phyloP scores from a whole-genome alignment of 345 rosid genomes.

The Corchorus olitorius region DNA sequence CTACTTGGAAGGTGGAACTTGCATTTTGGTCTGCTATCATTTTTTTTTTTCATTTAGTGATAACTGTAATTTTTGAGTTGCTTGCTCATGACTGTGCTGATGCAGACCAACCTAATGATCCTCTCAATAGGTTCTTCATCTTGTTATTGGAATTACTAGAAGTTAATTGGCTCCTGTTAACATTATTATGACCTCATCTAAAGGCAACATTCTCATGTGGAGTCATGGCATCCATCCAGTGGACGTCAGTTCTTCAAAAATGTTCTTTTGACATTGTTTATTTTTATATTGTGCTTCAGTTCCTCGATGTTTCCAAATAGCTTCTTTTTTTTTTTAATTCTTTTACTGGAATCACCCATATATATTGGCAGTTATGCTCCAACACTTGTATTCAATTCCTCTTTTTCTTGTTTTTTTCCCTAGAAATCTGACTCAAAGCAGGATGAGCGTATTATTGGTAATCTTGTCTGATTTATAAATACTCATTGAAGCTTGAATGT shows the following conservation, averaged over 20 bases:
- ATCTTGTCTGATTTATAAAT: not conserved
- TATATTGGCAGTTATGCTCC: not conserved
- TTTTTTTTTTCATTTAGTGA: not conserved
- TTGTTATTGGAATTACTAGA: not conserved
- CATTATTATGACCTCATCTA: not conserved
- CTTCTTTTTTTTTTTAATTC: not conserved
- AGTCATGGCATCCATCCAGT: not conserved
- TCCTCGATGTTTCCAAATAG: not conserved
- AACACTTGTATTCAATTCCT: not conserved
- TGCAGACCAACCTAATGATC: not conserved
- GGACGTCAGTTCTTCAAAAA: not conserved
- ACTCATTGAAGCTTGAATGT: not conserved
- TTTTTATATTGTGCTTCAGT: not conserved
- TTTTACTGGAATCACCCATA: not conserved
- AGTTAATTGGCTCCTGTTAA: not conserved
- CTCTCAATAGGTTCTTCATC: not conserved
- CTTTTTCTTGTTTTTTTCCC: not conserved
- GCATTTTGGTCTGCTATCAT: not conserved
- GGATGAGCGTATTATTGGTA: slow-evolving; percentile 2
- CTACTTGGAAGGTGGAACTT: not conserved
- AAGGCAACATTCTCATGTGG: not conserved
- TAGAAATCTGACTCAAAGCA: not conserved
- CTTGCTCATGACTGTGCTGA: not conserved
- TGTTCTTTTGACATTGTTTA: not conserved
- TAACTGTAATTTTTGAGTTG: not conserved